Conservation (phyloP, 2,329 filamentous ascomycete genomes). For the Colletotrichum spinosum region DNA sequence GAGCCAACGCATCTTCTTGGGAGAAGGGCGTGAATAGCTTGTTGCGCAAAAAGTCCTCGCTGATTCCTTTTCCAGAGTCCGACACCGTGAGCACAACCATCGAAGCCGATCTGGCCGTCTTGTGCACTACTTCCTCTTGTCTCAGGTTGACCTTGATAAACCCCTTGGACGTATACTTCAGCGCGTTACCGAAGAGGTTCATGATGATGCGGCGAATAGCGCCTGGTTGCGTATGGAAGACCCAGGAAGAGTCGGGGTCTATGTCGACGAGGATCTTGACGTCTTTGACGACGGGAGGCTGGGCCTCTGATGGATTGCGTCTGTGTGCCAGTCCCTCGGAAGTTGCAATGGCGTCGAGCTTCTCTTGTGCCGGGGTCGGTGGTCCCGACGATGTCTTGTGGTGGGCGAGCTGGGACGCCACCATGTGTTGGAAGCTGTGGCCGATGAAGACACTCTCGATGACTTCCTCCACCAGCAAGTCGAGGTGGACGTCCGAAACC, state of each 20-base stretch:
- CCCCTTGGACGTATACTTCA: slow-evolving; percentile 63
- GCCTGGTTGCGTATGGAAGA: slow-evolving; percentile 65
- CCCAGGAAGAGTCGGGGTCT: slow-evolving; percentile 57
- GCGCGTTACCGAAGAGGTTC: slow-evolving; percentile 65
- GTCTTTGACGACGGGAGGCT: slow-evolving; percentile 39
- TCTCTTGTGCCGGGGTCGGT: slow-evolving; percentile 35
- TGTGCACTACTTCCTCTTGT: slow-evolving; percentile 38
- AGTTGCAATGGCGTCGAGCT: slow-evolving; percentile 36
- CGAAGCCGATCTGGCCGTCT: slow-evolving; percentile 39
- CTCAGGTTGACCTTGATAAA: slow-evolving; percentile 53
- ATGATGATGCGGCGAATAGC: slow-evolving; percentile 63
- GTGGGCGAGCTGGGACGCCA: slow-evolving; percentile 44
- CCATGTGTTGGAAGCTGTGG: slow-evolving; percentile 49
- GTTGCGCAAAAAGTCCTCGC: slow-evolving; percentile 67
- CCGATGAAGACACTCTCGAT: slow-evolving; percentile 54
- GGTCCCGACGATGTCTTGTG: slow-evolving; percentile 43
- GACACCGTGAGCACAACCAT: slow-evolving; percentile 57
- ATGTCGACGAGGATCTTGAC: slow-evolving; percentile 62
- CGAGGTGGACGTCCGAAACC: slow-evolving; percentile 48
- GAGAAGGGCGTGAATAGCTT: slow-evolving; percentile 70
- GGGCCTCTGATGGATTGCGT: slow-evolving; percentile 20
- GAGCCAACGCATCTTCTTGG: slow-evolving; percentile 68
- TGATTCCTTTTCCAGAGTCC: slow-evolving; percentile 73
- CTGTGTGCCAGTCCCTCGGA: slow-evolving; percentile 24
- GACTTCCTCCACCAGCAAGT: slow-evolving; percentile 51